Conservation (phyloP, 2,329 filamentous ascomycete genomes). For the Trichothecium roseum region DNA sequence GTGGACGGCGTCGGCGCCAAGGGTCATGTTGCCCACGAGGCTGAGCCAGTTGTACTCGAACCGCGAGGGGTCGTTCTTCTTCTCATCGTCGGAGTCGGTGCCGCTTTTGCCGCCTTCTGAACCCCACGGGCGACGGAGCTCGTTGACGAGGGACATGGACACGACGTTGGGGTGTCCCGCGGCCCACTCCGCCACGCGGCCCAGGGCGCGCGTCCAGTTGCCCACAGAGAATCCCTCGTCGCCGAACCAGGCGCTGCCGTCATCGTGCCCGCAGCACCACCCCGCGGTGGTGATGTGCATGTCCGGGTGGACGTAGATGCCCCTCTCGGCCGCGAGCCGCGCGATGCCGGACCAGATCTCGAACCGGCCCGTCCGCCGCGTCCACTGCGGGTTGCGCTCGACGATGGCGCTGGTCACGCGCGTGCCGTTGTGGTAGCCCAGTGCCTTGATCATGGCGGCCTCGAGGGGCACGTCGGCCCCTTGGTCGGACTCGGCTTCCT, state of each 20-base stretch:
- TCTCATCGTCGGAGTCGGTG: no score
- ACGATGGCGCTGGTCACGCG: constrained; percentile 34
- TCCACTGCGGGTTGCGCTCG: constrained; percentile 33
- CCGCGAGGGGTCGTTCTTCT: constrained; percentile 17
- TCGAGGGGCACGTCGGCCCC: constrained; percentile 26
- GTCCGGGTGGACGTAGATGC: constrained; percentile 28
- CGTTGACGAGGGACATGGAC: constrained; percentile 10
- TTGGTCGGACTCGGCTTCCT: constrained; percentile 26
- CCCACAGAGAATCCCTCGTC: constrained; percentile 41
- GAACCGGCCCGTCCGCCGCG: constrained; percentile 7
- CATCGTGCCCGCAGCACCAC: constrained; percentile 35
- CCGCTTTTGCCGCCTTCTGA: no score
- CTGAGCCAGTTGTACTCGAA: constrained; percentile 39
- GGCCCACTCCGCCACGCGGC: constrained; percentile 37
- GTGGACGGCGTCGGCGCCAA: constrained; percentile 37
- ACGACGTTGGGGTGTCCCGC: constrained; percentile 17
- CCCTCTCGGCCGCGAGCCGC: constrained; percentile 11
- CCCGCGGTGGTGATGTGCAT: constrained; percentile 28
- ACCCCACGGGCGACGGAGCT: constrained; percentile 9
- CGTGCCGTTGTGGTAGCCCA: constrained; percentile 37
- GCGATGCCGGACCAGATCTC: constrained; percentile 9
- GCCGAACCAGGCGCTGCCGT: constrained; percentile 45
- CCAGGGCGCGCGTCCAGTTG: constrained; percentile 44
- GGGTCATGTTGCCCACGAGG: constrained; percentile 40
- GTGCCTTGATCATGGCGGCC: constrained; percentile 24